phyloP scores from a whole-genome alignment of 2,329 filamentous ascomycete genomes.

The Aspergillus carbonarius region DNA sequence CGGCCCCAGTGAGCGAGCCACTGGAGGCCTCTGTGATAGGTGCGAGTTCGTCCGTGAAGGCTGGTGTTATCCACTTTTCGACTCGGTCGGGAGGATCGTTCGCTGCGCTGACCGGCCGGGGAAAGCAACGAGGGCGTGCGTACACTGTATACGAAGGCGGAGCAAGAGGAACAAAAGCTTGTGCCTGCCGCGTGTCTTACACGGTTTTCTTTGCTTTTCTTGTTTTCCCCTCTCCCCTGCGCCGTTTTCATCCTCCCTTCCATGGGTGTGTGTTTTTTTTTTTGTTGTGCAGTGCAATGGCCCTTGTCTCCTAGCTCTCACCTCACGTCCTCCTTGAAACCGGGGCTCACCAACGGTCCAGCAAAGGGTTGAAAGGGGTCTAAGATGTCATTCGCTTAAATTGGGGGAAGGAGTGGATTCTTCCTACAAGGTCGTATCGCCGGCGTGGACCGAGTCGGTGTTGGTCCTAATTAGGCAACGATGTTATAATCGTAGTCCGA shows the following conservation, averaged over 20 bases:
- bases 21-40: not conserved
- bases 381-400: not conserved
- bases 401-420: not conserved
- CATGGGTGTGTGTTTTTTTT: not conserved
- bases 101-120: constrained; percentile 8
- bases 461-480: constrained; percentile 4
- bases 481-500: not conserved
- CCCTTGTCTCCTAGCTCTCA: not conserved
- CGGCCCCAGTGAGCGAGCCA: constrained; percentile 12
- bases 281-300: not conserved
- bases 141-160: constrained; percentile 4
- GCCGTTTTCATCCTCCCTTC: not conserved
- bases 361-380: not conserved
- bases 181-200: constrained; percentile 7
- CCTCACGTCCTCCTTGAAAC: not conserved
- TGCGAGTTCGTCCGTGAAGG: constrained; percentile 9
- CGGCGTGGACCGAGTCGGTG: not conserved
- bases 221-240: not conserved
- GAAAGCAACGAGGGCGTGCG: constrained; percentile 10
- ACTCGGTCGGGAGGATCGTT: constrained; percentile 13
- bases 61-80: constrained; percentile 11
- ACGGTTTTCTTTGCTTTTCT: not conserved
- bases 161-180: constrained; percentile 12
- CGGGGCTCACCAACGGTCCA: not conserved
- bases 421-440: not conserved